Base-by-base conservation (phyloP, 352 stramenopile genomes). In the Thalassiosira hispida region DNA sequence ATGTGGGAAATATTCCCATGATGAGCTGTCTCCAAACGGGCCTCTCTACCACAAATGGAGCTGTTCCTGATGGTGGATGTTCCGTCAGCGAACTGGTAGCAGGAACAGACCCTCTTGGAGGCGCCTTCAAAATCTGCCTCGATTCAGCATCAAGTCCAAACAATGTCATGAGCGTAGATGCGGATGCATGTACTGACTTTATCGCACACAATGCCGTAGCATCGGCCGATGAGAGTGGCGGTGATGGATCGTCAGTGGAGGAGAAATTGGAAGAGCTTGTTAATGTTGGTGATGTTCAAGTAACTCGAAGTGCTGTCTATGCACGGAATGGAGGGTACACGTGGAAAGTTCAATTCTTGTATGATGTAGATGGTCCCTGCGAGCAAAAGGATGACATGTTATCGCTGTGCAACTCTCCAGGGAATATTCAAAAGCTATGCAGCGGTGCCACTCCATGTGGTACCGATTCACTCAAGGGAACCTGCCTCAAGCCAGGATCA, bases 281-380 rank as follows among this genome's bases (percentile, higher is more conserved):
- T 4, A 98, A 98, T 71, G 73, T 99, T 51, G 97, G 97, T 1
- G 95, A 98, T 71, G 95, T 99, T 1, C 73, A 82, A 1, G 96
- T 99, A 0, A 95, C 92, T 5, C 83, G 96, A 73, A 95, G 92
- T 72, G 73, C 66, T 0, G 95, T 98, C 14, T 93, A 98, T 72
- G 18, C 77, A 46, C 77, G 81, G 35, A 98, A 96, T 53, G 97
- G 96, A 29, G 96, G 95, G 0, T 98, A 98, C 74, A 91, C 90
- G 11, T 98, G 96, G 96, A 97, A 91, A 3, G 87, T 98, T 23
- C 98, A 96, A 8, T 98, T 98, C 68, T 79, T 98, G 9, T 86
- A 93, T 56, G 97, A 98, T 66, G 90, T 95, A 38, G 87, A 94
- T 68, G 83, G 83, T 53, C 80, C 88, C 27, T 95, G 91, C 70